Evolutionary conservation across 2,329 filamentous ascomycete species (phyloP).

Genomic region (Eutypella sp.): DNA sequence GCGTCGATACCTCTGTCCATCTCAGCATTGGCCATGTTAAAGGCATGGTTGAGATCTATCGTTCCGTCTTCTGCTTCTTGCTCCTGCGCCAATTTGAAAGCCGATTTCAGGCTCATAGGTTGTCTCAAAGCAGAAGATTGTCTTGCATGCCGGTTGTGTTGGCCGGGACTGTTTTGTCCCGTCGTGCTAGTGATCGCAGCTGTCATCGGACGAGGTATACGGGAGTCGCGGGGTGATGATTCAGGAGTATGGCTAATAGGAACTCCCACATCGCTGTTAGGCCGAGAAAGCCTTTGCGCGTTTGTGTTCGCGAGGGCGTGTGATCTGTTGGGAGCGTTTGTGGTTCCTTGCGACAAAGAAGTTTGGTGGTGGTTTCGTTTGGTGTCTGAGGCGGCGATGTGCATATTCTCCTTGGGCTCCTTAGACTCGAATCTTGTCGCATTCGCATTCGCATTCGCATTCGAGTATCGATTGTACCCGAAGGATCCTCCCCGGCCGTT

Average conservation of each 20-base stretch:
- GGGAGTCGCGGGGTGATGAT: constrained; percentile 18
- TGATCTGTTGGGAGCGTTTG: constrained; percentile 7
- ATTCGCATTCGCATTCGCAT: constrained; percentile 11
- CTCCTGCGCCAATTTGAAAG: constrained; percentile 21
- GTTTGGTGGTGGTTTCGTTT: constrained; percentile 11
- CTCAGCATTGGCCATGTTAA: constrained; percentile 23
- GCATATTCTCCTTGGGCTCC: constrained; percentile 19
- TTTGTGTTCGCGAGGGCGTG: constrained; percentile 5
- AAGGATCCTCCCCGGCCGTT: constrained; percentile 18
- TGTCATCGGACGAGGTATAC: constrained; percentile 21
- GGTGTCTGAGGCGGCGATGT: constrained; percentile 13
- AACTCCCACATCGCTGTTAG: constrained; percentile 6
- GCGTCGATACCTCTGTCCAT: constrained; percentile 21
- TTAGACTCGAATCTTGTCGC: constrained; percentile 14
- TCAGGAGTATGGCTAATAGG: constrained; percentile 10
- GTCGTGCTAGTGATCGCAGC: constrained; percentile 3
- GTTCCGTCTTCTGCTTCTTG: constrained; percentile 20
- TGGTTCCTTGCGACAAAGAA: constrained; percentile 1
- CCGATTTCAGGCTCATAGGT: constrained; percentile 21
- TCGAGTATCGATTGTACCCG: constrained; percentile 8
- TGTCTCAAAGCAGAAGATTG: constrained; percentile 20
- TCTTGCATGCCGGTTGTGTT: constrained; percentile 3
- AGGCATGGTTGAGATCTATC: constrained; percentile 19
- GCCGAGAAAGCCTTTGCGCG: constrained; percentile 6
- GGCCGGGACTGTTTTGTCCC: constrained; percentile 2